Percentiles rank a stretch among this genome's conserved stretches.
Conservation (phyloP, 176 grass and related monocot species). For the Dactylis glomerata region DNA sequence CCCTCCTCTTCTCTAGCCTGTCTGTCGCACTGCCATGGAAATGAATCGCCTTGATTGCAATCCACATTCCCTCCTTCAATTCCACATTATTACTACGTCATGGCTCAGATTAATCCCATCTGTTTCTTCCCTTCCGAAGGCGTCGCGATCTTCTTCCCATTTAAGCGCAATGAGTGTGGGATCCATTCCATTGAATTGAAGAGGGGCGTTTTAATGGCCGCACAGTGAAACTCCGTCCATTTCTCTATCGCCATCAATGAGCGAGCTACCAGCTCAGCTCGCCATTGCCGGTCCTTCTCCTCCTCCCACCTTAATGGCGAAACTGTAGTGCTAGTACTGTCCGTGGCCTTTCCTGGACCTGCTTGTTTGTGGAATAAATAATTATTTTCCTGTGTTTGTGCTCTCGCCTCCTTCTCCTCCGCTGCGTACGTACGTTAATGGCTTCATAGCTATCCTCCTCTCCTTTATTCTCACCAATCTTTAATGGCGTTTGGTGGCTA, state of each 20-base stretch:
- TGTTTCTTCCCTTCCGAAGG: background rate
- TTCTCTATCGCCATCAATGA: constrained; percentile 41
- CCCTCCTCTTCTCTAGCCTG: background rate
- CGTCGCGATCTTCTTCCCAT: constrained; percentile 24
- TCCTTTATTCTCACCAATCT: background rate
- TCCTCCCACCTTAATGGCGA: constrained; percentile 28
- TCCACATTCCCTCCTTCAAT: background rate
- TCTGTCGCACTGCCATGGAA: constrained; percentile 19
- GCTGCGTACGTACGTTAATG: constrained; percentile 37
- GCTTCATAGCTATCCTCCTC: constrained; percentile 30
- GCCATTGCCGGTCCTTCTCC: constrained; percentile 16
- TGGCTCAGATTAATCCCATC: background rate
- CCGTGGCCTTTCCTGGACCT: background rate
- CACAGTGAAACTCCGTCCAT: constrained; percentile 35
- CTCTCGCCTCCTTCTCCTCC: constrained; percentile 5
- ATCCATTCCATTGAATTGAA: constrained; percentile 23
- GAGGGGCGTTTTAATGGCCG: background rate
- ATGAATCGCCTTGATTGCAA: background rate
- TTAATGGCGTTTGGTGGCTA: constrained; percentile 37
- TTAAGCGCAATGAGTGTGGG: constrained; percentile 28
- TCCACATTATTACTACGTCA: background rate
- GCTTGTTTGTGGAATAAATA: background rate
- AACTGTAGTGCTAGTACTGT: constrained; percentile 1
- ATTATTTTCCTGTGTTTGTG: background rate
- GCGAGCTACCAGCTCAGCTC: background rate